Evolutionary conservation across 352 stramenopile species (phyloP), one percentile per base, ranked within the genome.

Genomic region (Phytophthora pinifolia): DNA sequence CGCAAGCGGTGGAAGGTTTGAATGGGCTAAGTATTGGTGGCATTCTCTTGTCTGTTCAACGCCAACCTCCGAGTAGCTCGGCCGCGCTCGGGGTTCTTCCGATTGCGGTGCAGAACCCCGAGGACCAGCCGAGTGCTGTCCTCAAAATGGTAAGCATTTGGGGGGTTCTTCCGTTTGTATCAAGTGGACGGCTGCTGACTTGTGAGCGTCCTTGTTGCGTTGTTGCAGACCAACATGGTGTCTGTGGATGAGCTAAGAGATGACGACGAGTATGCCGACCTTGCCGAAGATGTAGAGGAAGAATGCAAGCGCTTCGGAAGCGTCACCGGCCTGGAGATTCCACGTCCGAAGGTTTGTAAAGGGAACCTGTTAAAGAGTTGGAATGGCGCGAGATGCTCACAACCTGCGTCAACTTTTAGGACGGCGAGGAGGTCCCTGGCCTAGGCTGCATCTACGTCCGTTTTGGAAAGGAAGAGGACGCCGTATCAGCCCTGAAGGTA

Each of bases 201-300:
- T 44, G 9, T 13, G 22, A 12, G 36, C 2, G 14, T 54, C 15
- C 34, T 37, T 1, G 9, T 36, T 59, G 15, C 13, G 22, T 59
- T 48, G 34, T 20, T 56, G 10, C 50, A 93, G 86, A 68, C 70
- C 36, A 94, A 95, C 62, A 95, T 95, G 83, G 78, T 95, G 57
- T 83, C 78, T 43, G 56, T 83, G 67, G 78, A 89, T 64, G 86
- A 95, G 45, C 70, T 95, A 30, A 82, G 76, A 44, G 79, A 95
- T 79, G 86, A 95, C 46, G 79, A 90, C 43, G 82, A 92, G 54
- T 95, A 80, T 80, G 75, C 76, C 57, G 86, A 95, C 72, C 67
- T 95, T 70, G 83, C 86, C 65, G 83, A 94, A 78, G 86, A 95
- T 65, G 83, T 95, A 43, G 83, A 93, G 67, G 83, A 94, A 63